Conservation (phyloP, 1,139 yeast genomes). For the Sugiyamaella sp. region DNA sequence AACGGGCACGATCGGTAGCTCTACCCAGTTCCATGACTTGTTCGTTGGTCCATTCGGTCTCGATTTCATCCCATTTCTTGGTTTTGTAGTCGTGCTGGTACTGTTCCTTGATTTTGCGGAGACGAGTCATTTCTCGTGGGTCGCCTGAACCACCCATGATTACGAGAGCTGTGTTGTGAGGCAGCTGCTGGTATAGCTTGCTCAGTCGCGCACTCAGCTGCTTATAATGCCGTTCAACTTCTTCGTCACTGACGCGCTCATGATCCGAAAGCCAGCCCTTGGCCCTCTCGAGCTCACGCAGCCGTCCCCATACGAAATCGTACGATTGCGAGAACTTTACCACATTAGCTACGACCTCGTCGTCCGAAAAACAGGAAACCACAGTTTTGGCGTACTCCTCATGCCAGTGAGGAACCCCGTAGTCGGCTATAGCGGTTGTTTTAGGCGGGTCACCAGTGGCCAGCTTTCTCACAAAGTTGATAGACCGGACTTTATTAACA, state of each 20-base stretch:
- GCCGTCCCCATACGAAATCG: slow-evolving; percentile 56
- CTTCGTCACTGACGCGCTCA: slow-evolving; percentile 24
- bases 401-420: slow-evolving; percentile 43
- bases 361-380: slow-evolving; percentile 58
- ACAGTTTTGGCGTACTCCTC: slow-evolving; percentile 43
- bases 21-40: slow-evolving; percentile 49
- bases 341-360: slow-evolving; percentile 52
- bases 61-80: slow-evolving; percentile 50
- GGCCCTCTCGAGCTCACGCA: slow-evolving; percentile 59
- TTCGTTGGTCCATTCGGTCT: slow-evolving; percentile 55
- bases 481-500: slow-evolving; percentile 29
- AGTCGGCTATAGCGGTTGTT: slow-evolving; percentile 43
- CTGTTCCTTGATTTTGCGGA: slow-evolving; percentile 49
- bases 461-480: slow-evolving; percentile 31
- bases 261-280: slow-evolving; percentile 14
- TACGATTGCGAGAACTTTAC: slow-evolving; percentile 39
- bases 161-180: slow-evolving; percentile 62
- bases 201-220: slow-evolving; percentile 51
- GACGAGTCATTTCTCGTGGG: slow-evolving; percentile 53
- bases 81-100: slow-evolving; percentile 50
- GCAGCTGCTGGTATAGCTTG: slow-evolving; percentile 55
- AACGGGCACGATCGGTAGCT: slow-evolving; percentile 44
- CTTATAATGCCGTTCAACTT: slow-evolving; percentile 36
- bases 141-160: slow-evolving; percentile 68
- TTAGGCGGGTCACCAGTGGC: slow-evolving; percentile 19